Conservation (phyloP, 1,284 basidiomycete genomes). For the Ceratobasidium sp. region DNA sequence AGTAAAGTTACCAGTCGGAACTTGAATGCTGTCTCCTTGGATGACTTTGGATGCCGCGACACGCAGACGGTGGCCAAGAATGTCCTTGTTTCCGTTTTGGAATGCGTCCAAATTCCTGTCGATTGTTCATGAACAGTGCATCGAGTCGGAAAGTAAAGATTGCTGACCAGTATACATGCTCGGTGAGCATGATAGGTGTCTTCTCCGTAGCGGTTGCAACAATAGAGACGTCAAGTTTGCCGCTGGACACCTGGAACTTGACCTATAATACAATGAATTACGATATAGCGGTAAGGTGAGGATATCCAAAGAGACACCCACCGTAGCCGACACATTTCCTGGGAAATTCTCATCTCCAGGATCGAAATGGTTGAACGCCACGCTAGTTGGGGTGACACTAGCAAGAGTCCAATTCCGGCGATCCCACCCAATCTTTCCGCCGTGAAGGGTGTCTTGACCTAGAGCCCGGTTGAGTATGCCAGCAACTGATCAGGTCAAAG, state of each 20-base stretch:
- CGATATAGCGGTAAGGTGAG: background rate
- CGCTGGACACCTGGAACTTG: conserved; percentile 64
- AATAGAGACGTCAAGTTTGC: conserved; percentile 62
- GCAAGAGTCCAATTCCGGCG: conserved; percentile 67
- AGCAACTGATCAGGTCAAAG: background rate
- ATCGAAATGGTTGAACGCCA: conserved; percentile 67
- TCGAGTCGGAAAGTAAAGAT: conserved; percentile 56
- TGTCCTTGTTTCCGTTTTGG: conserved; percentile 59
- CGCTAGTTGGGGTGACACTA: conserved; percentile 59
- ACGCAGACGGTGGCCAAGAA: conserved; percentile 61
- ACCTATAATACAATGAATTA: conserved; percentile 55
- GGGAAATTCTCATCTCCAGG: conserved; percentile 67
- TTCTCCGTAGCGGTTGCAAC: conserved; percentile 64
- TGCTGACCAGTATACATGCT: conserved; percentile 56
- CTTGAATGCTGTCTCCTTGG: conserved; percentile 61
- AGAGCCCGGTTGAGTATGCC: background rate
- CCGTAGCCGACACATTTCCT: conserved; percentile 64
- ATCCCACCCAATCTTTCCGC: conserved; percentile 67
- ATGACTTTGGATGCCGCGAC: conserved; percentile 60
- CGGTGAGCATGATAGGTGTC: conserved; percentile 70
- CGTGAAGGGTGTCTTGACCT: conserved; percentile 64
- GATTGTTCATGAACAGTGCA: conserved; percentile 60
- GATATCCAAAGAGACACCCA: conserved; percentile 51
- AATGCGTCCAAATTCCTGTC: conserved; percentile 70
- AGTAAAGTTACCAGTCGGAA: conserved; percentile 61